Percentiles rank a stretch among this genome's conserved stretches.
Conservation (phyloP, 495 filamentous ascomycete genomes). For the Pyrenula massariospora region DNA sequence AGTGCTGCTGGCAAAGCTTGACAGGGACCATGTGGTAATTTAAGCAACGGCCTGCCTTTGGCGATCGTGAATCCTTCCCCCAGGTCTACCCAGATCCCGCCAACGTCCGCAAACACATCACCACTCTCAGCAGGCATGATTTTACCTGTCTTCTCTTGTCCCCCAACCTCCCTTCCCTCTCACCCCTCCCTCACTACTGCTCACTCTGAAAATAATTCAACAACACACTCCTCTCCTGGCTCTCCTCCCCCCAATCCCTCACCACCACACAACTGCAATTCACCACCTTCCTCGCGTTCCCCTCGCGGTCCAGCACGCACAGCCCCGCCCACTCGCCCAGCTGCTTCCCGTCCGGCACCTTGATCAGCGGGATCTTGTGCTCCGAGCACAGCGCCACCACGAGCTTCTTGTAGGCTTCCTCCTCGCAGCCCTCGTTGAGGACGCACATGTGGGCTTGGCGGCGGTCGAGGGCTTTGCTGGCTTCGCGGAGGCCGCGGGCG, state of each 20-base stretch:
- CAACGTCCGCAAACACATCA: too few species aligned
- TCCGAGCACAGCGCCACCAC: conserved; percentile 95
- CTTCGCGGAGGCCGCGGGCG: conserved; percentile 93
- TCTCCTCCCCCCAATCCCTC: conserved; percentile 98
- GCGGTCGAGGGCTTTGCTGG: conserved; percentile 91
- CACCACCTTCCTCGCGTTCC: conserved; percentile 98
- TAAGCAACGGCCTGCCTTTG: too few species aligned
- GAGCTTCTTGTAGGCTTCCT: conserved; percentile 99
- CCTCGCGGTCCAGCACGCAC: conserved; percentile 98
- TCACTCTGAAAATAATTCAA: conserved; percentile 99
- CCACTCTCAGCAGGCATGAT: too few species aligned
- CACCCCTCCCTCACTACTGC: conserved; percentile 29
- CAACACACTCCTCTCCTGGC: conserved; percentile 91
- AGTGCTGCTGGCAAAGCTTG: too few species aligned
- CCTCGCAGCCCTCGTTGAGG: conserved; percentile 96
- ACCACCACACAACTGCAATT: conserved; percentile 99
- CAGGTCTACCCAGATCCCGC: too few species aligned
- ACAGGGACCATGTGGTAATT: too few species aligned
- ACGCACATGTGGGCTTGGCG: conserved; percentile 99
- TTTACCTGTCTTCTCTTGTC: too few species aligned
- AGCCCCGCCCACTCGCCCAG: conserved; percentile 99
- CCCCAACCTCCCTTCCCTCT: too few species aligned
- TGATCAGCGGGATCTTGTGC: conserved; percentile 99
- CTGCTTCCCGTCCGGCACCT: conserved; percentile 99
- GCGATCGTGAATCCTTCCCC: too few species aligned